A percentile compares a stretch with the other conserved stretches of the same genome.
Conservation (phyloP, 2,329 filamentous ascomycete species). For the Exserohilum turcica region DNA sequence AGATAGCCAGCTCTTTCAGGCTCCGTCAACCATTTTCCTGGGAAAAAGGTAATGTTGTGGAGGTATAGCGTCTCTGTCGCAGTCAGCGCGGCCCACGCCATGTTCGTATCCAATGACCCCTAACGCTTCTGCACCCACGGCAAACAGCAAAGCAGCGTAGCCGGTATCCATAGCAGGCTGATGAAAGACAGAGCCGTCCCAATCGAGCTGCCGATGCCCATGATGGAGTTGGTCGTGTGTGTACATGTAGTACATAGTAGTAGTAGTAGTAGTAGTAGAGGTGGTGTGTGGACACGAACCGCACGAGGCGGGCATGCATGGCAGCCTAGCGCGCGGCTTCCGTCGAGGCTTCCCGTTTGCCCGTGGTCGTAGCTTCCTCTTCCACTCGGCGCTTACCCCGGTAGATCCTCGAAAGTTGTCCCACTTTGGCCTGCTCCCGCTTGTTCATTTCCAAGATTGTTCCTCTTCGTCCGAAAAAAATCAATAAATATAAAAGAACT, state of each 20-base stretch:
- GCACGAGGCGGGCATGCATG: not conserved
- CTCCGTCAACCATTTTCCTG: constrained; percentile 43
- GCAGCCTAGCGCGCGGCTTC: constrained; percentile 7
- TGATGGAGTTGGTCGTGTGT: constrained; percentile 17
- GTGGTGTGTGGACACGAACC: not conserved
- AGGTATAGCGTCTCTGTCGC: constrained; percentile 43
- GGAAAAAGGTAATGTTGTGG: constrained; percentile 43
- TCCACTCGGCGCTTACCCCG: not conserved
- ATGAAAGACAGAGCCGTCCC: constrained; percentile 33
- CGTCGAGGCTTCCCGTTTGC: constrained; percentile 1
- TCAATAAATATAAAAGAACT: too few relatives aligned
- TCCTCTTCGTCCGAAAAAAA: too few relatives aligned
- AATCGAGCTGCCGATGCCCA: constrained; percentile 28
- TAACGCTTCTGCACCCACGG: constrained; percentile 46
- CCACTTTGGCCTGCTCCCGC: not conserved
- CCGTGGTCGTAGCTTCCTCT: too few relatives aligned
- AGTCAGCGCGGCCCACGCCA: constrained; percentile 8
- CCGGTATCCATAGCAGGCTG: constrained; percentile 44
- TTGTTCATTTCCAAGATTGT: not conserved
- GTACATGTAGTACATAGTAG: constrained; percentile 5
- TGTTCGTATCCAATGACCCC: not conserved
- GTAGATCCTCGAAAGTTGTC: not conserved
- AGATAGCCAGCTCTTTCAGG: constrained; percentile 46
- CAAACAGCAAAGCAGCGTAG: constrained; percentile 41
- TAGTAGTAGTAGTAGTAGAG: too few relatives aligned